Conservation (phyloP, 2,329 filamentous ascomycete genomes). For the Elsinoe fawcettii region DNA sequence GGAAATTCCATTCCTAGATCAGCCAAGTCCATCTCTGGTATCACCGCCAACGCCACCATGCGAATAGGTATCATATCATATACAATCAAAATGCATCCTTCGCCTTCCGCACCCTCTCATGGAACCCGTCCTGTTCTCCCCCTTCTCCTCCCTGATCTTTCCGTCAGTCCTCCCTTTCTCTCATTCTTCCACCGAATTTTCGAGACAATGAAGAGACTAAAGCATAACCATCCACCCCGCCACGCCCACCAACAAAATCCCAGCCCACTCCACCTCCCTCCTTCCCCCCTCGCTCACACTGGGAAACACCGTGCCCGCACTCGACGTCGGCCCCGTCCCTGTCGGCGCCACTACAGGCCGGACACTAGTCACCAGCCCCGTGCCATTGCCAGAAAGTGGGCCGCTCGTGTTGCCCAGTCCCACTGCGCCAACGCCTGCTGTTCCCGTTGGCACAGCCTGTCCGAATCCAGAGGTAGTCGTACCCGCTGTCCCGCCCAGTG, state of each 20-base stretch:
- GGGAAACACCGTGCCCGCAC: background rate
- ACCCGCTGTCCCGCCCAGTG: background rate
- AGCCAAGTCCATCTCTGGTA: background rate
- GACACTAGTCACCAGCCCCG: background rate
- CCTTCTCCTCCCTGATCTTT: too few species aligned
- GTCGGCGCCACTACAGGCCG: background rate
- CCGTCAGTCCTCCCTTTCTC: background rate
- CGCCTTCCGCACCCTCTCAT: too few species aligned
- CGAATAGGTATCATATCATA: slow-evolving; percentile 3
- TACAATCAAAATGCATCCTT: background rate
- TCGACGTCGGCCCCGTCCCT: background rate
- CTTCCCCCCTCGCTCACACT: background rate
- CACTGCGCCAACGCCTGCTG: background rate
- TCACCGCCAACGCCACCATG: background rate
- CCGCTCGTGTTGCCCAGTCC: background rate
- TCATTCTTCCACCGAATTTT: background rate
- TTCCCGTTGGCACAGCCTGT: background rate
- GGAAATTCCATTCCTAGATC: background rate
- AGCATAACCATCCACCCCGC: slow-evolving; percentile 7
- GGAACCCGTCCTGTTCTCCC: too few species aligned
- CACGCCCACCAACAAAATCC: background rate
- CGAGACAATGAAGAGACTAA: background rate
- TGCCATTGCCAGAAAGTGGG: background rate
- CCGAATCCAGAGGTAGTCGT: background rate
- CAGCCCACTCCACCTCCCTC: background rate